Conservation (phyloP, 1,284 basidiomycete species). For the Ustilago bromivora region DNA sequence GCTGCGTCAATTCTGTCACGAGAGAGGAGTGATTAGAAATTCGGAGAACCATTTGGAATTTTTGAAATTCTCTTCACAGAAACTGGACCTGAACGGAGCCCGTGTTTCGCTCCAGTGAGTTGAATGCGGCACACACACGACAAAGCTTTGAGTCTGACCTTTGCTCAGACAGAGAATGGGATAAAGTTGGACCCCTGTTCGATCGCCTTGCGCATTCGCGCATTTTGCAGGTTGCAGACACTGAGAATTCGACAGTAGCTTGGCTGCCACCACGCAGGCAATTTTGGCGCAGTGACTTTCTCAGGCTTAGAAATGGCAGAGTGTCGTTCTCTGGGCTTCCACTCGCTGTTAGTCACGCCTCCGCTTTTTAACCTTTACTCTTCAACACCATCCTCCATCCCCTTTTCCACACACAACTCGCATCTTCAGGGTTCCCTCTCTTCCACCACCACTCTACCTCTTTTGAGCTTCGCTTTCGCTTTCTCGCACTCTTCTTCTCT, state of each 20-base stretch:
- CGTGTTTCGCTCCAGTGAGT: constrained; percentile 9
- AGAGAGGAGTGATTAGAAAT: constrained; percentile 16
- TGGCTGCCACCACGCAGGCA: neutral
- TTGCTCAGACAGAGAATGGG: too few species aligned
- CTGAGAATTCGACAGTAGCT: constrained; percentile 1
- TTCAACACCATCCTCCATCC: neutral
- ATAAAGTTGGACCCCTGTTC: constrained; percentile 12
- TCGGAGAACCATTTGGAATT: constrained; percentile 10
- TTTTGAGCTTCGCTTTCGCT: neutral
- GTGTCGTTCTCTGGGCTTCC: neutral
- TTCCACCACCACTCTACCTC: constrained; percentile 11
- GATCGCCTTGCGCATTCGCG: constrained; percentile 32
- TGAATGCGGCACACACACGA: neutral
- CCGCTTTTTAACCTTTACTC: neutral
- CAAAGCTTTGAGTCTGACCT: too few species aligned
- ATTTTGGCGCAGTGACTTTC: neutral
- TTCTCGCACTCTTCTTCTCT: constrained; percentile 1
- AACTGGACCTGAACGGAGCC: neutral
- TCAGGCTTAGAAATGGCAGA: constrained; percentile 12
- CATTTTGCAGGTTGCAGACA: constrained; percentile 14
- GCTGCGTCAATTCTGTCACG: neutral
- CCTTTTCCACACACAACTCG: constrained; percentile 7
- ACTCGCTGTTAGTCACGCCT: neutral
- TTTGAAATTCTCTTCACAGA: neutral
- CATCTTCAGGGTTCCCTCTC: constrained; percentile 1